A percentile compares a stretch with the other conserved stretches of the same genome.
These are phyloP conservation scores for Yamadazyma akitaensis DNA, from an alignment of 805 yeast species.

Conservation along the genomic window DNA sequence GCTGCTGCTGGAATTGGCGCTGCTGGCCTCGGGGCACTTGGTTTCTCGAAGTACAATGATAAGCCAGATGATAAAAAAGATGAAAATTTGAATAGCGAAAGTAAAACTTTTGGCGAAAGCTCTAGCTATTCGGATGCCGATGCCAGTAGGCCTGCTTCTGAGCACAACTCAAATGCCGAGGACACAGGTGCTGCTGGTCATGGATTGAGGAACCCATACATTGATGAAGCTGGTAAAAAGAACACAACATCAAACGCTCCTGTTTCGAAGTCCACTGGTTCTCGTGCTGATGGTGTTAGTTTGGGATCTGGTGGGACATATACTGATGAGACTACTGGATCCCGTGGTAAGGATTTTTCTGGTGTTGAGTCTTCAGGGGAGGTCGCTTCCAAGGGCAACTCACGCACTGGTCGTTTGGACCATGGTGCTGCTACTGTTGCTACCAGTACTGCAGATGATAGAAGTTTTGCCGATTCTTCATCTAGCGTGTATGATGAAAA, in stretches of 20 bases:
- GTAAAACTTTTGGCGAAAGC: neutral
- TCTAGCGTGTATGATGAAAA: neutral
- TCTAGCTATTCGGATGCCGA: neutral
- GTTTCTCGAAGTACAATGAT: neutral
- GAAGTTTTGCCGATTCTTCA: neutral
- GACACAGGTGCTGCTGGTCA: neutral
- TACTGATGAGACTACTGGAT: neutral
- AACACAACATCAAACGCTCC: conserved; percentile 1
- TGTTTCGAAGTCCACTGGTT: neutral
- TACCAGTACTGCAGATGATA: neutral
- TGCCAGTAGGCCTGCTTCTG: neutral
- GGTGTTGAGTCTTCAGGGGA: too few relatives aligned
- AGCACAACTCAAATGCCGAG: neutral
- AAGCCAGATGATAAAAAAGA: neutral
- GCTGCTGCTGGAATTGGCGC: conserved; percentile 3
- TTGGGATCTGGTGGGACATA: neutral
- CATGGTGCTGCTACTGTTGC: conserved; percentile 4
- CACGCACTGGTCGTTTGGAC: too few relatives aligned
- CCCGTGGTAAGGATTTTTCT: neutral
- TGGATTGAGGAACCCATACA: neutral
- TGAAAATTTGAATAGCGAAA: neutral
- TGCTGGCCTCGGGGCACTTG: conserved; percentile 1
- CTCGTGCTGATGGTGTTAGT: conserved; percentile 11
- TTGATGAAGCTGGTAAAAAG: neutral
- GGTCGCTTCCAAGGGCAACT: too few relatives aligned